phyloP scores from a whole-genome alignment of 306 rosid genomes.

The Prunus salicina region DNA sequence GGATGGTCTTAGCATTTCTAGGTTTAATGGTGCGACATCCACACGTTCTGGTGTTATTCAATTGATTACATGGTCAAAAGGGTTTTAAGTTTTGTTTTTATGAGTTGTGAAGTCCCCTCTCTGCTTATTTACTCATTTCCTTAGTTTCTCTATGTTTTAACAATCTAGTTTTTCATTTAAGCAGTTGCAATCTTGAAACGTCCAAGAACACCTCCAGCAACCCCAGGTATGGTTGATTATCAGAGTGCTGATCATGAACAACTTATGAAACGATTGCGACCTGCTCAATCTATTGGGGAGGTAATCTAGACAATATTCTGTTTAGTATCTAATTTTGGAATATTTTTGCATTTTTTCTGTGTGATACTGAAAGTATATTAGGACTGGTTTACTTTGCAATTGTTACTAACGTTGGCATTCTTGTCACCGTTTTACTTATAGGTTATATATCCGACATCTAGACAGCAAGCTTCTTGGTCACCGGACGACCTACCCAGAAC shows the following conservation, averaged over 20 bases:
- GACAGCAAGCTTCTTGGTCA: conserved; percentile 68
- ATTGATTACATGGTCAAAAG: conserved; percentile 8
- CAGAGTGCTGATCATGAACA: conserved; percentile 72
- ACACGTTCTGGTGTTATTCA: conserved; percentile 9
- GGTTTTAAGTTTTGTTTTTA: neutral
- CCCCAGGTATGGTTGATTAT: conserved; percentile 68
- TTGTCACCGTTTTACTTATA: conserved; percentile 32
- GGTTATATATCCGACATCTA: conserved; percentile 64
- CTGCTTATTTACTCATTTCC: conserved; percentile 12
- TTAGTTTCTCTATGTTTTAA: conserved; percentile 9
- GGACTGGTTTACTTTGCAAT: conserved; percentile 5
- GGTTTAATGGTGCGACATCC: neutral
- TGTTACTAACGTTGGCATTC: conserved; percentile 20
- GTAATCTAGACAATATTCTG: conserved; percentile 35
- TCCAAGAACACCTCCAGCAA: conserved; percentile 67
- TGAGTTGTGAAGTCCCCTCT: conserved; percentile 3
- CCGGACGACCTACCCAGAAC: conserved; percentile 75
- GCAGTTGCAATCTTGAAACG: conserved; percentile 72
- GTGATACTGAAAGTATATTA: neutral
- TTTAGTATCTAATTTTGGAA: conserved; percentile 10
- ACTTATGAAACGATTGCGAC: conserved; percentile 63
- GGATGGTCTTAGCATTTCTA: neutral
- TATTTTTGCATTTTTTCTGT: conserved; percentile 17
- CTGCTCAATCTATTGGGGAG: conserved; percentile 71
- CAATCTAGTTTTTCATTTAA: conserved; percentile 11